Evolutionary conservation across 2,329 filamentous ascomycete species (phyloP), one percentile per base, ranked within the genome.

Genomic region (Aspergillus bombycis): DNA sequence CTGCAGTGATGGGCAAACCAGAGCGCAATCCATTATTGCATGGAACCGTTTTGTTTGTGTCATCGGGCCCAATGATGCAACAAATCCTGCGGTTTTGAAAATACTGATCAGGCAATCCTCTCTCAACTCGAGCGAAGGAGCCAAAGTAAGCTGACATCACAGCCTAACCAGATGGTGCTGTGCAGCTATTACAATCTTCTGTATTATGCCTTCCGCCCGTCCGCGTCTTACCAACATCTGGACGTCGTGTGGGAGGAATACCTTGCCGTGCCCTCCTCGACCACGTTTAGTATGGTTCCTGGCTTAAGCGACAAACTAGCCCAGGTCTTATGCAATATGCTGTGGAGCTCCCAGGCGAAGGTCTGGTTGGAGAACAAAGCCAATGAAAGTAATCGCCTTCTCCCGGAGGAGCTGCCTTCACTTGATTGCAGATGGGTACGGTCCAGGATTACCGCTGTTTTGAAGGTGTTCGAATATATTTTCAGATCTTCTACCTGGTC

Each of bases 371-470:
- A 91, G 67, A 88, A 91, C 65, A 88, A 89, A 58, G 89, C 92
- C 11, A 83, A 88, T 63, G 86, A 90, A 23, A 80, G 86, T 3
- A 77, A 75, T 7, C 83, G 89, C 36, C 79, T 88, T 59, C 85
- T 83, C 58, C 84, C 89, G 0, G 87, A 89, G n/a, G 93, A 97
- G 64, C 82, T 99, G n/a, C 91, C 93, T 7, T 82, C 89, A 8
- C 81, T 98, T 8, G 93, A 98, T 71, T 84, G 91, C 5, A 93
- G 91, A 81, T 99, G 95, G 95, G 83, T 96, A 14, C 87, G 94
- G 59, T 89, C 87, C 63, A 92, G 92, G 65, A 81, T 90, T 5
- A 74, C 81, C 1, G 84, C 83, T 50, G 84, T 97, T 5, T 85
- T 97, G n/a, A 79, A 77, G 14, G 81, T 87, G 6, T 79, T 89